Evolutionary conservation across 805 yeast genomes (phyloP), one percentile per base, ranked within the genome.

Genomic region (Blastobotrys chiropterorum): DNA sequence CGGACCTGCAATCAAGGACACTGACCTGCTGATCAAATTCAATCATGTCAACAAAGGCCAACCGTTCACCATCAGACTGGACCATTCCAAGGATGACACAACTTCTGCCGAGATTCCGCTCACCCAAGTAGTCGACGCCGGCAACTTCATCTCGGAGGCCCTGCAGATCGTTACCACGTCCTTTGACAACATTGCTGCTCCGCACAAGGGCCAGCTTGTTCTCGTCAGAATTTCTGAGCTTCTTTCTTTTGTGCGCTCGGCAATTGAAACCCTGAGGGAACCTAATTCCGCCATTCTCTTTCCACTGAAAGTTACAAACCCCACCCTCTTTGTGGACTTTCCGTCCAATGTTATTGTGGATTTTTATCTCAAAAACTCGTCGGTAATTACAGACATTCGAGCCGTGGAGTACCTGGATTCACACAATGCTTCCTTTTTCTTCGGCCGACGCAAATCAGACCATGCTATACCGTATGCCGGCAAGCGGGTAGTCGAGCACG

Each of bases 81-180:
- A 21, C 17, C 38, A 21, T 11, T 26, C 34, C 8, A 26, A 26
- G 34, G 34, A 26, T 26, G 52, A 22, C 14, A 8, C 6, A 17
- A 16, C 13, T 40, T 3, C 39, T 94, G 45, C 19, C 13, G 48
- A 44, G 41, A 50, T 34, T 16, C 39, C 55, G 15, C 46, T 59
- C 31, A 19, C 38, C 5, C 62, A 59, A 50, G 49, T 58, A 16
- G 59, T 56, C 31, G 59, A 57, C 41, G 51, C 57, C 8, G 43
- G 46, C 13, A 58, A 58, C 34, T 42, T 44, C 30, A 22, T 43
- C n/a, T 8, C 20, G 13, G 22, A 46, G 20, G 22, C 42, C 22
- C 11, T 16, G n/a, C 48, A 16, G 30, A 13, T 46, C 15, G 42
- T 19, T 3, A 34, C 21, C 7, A n/a, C 38, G 26, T 3, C 31